phyloP scores from a whole-genome alignment of 2,329 filamentous ascomycete genomes.

The Coniochaeta ligniaria region DNA sequence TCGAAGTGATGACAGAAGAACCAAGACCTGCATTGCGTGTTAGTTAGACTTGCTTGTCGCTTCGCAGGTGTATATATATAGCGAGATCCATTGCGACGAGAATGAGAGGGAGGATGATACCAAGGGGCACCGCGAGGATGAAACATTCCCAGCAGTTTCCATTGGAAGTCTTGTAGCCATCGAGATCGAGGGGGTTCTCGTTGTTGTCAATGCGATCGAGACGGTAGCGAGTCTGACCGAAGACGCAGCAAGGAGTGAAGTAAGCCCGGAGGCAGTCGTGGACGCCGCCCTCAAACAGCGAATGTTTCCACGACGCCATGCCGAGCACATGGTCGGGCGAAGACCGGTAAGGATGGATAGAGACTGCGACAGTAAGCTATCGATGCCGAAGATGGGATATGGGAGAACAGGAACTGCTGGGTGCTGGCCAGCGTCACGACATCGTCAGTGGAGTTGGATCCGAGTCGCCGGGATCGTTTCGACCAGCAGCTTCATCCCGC shows the following conservation, averaged over 20 bases:
- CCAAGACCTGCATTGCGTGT: slow-evolving; percentile 7
- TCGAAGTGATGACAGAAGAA: slow-evolving; percentile 12
- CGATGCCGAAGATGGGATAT: background rate
- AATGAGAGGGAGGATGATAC: background rate
- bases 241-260: slow-evolving; percentile 11
- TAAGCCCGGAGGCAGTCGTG: slow-evolving; percentile 10
- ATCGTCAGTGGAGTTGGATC: background rate
- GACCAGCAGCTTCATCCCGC: too few relatives aligned
- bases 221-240: slow-evolving; percentile 11
- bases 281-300: slow-evolving; percentile 9
- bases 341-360: background rate
- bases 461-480: too few relatives aligned
- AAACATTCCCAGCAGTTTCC: slow-evolving; percentile 9
- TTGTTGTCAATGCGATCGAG: slow-evolving; percentile 6
- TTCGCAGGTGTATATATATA: background rate
- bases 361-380: background rate
- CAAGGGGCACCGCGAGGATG: slow-evolving; percentile 5
- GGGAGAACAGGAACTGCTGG: background rate
- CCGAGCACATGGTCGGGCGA: background rate
- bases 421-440: background rate
- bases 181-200: slow-evolving; percentile 10
- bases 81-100: background rate
- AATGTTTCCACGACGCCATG: slow-evolving; percentile 8
- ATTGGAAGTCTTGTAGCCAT: slow-evolving; percentile 10
- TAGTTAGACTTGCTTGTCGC: background rate